Evolutionary conservation across 331 rosid species (phyloP).

Genomic region (Erythrophleum ivorense): DNA sequence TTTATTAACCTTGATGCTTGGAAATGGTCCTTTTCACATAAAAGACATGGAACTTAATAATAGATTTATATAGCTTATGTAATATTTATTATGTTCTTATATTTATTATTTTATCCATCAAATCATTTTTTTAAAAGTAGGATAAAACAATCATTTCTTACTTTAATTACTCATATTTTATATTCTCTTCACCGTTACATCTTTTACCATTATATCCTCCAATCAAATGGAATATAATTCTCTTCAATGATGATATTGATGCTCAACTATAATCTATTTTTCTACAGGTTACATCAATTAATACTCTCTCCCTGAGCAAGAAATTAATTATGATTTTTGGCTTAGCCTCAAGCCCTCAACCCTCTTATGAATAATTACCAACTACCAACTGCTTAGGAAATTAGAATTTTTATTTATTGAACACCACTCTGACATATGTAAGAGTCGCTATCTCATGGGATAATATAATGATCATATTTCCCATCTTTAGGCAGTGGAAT

Average conservation of each 20-base stretch:
- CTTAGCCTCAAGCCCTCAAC: not conserved
- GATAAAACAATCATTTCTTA: too few relatives aligned
- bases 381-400: not conserved
- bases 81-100: too few relatives aligned
- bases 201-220: too few relatives aligned
- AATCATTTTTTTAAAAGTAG: too few relatives aligned
- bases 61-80: too few relatives aligned
- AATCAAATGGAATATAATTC: too few relatives aligned
- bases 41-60: not conserved
- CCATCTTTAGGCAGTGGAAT: conserved; percentile 60
- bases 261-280: not conserved
- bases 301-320: too few relatives aligned
- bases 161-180: too few relatives aligned
- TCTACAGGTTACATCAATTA: not conserved
- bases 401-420: not conserved
- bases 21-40: not conserved
- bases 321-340: too few relatives aligned
- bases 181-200: too few relatives aligned
- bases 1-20: not conserved
- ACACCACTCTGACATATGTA: not conserved
- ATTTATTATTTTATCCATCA: too few relatives aligned
- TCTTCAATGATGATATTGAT: not conserved
- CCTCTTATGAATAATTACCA: not conserved
- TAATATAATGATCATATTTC: conserved; percentile 11
- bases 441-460: not conserved